Percentiles rank a stretch among this genome's conserved stretches.
Conservation (phyloP, 208 protist genomes). For the Lotmaria passim region DNA sequence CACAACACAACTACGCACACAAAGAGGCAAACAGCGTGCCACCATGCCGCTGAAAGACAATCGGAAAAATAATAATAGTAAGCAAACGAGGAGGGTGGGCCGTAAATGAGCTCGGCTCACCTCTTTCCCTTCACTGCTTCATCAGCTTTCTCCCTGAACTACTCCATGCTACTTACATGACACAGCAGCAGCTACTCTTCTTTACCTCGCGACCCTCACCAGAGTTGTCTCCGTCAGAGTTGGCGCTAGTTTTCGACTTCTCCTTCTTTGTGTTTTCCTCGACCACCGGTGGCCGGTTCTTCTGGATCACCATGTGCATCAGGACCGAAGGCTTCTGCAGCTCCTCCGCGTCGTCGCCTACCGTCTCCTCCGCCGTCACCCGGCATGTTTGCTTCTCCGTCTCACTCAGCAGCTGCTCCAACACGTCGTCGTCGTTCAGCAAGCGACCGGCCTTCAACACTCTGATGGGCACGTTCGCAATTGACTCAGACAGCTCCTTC, state of each 20-base stretch:
- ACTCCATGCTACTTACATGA: conserved; percentile 35
- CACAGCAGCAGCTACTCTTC: conserved; percentile 52
- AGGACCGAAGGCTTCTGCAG: conserved; percentile 42
- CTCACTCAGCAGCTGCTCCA: conserved; percentile 43
- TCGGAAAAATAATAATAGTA: neutral
- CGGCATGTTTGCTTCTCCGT: conserved; percentile 40
- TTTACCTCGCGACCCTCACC: conserved; percentile 35
- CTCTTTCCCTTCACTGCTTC: neutral
- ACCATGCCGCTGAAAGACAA: too few species aligned
- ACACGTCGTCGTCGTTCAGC: conserved; percentile 43
- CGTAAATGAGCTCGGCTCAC: too few species aligned
- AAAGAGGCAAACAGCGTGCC: too few species aligned
- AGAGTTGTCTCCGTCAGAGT: conserved; percentile 19
- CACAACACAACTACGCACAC: too few species aligned
- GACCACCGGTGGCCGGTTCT: conserved; percentile 1
- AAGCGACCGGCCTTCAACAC: conserved; percentile 71
- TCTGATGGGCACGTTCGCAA: conserved; percentile 45
- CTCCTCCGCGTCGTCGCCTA: conserved; percentile 20
- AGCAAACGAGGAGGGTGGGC: neutral
- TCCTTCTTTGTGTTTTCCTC: conserved; percentile 31
- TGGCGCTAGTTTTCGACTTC: conserved; percentile 22
- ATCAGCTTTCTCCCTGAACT: neutral
- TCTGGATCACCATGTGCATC: conserved; percentile 73
- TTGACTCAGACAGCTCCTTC: conserved; percentile 50
- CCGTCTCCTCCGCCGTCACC: conserved; percentile 13